phyloP scores from a whole-genome alignment of 352 stramenopile species.

The Aphanomyces stellatus region DNA sequence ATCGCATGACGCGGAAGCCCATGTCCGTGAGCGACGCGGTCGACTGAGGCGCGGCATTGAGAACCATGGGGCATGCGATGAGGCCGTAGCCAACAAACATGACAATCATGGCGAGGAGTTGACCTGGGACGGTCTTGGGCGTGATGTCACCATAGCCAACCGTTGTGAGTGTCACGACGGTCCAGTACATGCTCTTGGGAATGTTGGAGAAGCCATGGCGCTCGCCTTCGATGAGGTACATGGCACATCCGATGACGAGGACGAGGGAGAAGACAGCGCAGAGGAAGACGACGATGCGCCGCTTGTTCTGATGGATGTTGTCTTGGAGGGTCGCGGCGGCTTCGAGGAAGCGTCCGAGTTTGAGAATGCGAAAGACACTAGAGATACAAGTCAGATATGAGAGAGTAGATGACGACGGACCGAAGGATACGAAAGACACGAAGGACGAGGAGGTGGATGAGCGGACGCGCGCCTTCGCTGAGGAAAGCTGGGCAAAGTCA shows the following conservation, averaged over 20 bases:
- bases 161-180: conserved; percentile 81
- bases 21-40: conserved; percentile 44
- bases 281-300: conserved; percentile 66
- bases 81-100: conserved; percentile 82
- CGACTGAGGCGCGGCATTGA: conserved; percentile 40
- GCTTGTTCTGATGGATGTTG: conserved; percentile 75
- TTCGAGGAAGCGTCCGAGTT: conserved; percentile 63
- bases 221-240: conserved; percentile 78
- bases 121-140: conserved; percentile 64
- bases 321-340: conserved; percentile 56
- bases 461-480: conserved; percentile 44
- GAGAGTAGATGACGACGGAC: not conserved
- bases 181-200: conserved; percentile 81
- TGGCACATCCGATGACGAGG: conserved; percentile 68
- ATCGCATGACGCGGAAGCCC: conserved; percentile 37
- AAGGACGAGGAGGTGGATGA: conserved; percentile 65
- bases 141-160: conserved; percentile 83
- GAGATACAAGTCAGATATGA: not conserved
- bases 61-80: conserved; percentile 69
- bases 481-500: conserved; percentile 32
- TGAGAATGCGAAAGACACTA: conserved; percentile 59
- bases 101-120: conserved; percentile 70
- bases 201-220: conserved; percentile 78
- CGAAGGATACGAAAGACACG: conserved; percentile 73
- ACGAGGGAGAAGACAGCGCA: conserved; percentile 66